Base-by-base conservation (phyloP, 2,329 filamentous ascomycete genomes). In the Mariannaea elegans region DNA sequence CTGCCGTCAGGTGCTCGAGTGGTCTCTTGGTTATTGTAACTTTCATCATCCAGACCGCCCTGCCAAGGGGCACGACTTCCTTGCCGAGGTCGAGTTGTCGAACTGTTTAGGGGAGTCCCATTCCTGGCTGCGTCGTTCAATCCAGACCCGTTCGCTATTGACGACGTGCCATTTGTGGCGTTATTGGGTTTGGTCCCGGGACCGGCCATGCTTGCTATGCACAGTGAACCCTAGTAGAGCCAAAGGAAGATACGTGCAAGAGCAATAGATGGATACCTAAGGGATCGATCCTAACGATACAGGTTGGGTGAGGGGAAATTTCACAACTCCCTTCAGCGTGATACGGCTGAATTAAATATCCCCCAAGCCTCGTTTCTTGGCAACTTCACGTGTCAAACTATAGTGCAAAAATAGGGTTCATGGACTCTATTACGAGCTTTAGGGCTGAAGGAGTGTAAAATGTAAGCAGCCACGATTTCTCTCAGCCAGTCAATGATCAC, bases 401-500 rank as follows among this genome's bases (percentile, higher is more conserved):
- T 27, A 39, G 23, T 18, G 16, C 18, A 47, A 27, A 39, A 7
- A 7, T 13, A 27, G 32, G 32, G 21, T 23, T 18, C 13, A 13
- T 19, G 10, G 19, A n/a, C 14, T 41, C 32, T 34, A 34, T 27
- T 18, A 4, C 13, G 41, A 44, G 41, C 24, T 45, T 18, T 19
- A 19, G 18, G 18, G 27, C 27, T 52, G 36, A 44, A 42, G 27
- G 16, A 51, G 21, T 44, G 27, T 32, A 18, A 8, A 41, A 32
- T 44, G 18, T 34, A 36, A 52, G 49, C 38, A 19, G 49, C 38
- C 49, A 52, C 39, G 38, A 21, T 42, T 29, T 29, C 19, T 13
- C 41, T 24, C 31, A 27, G 34, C 18, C 18, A 27, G 7, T 8
- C 27, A 34, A 36, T n/a, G 7, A 21, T 7, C 38, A 21, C 7